phyloP scores from a whole-genome alignment of 2,329 filamentous ascomycete species.

The Tolypocladium amazonense region DNA sequence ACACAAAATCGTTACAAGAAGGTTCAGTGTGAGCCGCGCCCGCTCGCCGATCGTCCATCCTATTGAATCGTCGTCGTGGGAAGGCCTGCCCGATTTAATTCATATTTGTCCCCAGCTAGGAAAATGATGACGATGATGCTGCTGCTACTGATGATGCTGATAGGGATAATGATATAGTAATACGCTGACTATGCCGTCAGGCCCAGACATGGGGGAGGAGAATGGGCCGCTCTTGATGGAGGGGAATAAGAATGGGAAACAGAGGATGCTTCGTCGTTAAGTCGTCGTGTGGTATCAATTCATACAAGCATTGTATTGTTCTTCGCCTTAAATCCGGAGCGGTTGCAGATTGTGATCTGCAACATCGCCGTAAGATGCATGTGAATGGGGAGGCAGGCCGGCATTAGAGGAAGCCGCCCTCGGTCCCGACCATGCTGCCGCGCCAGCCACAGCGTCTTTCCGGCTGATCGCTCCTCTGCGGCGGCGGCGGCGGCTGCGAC shows the following conservation, averaged over 20 bases:
- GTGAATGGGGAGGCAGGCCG: neutral
- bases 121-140: neutral
- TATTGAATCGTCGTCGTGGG: neutral
- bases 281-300: constrained; percentile 1
- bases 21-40: neutral
- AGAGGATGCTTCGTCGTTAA: neutral
- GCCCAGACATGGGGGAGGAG: neutral
- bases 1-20: neutral
- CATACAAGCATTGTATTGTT: neutral
- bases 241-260: neutral
- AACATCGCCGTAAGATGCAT: neutral
- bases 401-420: constrained; percentile 43
- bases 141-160: neutral
- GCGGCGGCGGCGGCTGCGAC: constrained; percentile 15
- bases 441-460: constrained; percentile 45
- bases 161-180: neutral
- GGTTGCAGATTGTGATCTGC: neutral
- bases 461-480: constrained; percentile 22
- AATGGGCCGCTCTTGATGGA: neutral
- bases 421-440: constrained; percentile 42
- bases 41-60: neutral
- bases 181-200: neutral
- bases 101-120: neutral
- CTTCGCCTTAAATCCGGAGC: neutral
- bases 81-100: neutral